phyloP scores from a whole-genome alignment of 2,329 filamentous ascomycete species.

The Fusarium sp. region DNA sequence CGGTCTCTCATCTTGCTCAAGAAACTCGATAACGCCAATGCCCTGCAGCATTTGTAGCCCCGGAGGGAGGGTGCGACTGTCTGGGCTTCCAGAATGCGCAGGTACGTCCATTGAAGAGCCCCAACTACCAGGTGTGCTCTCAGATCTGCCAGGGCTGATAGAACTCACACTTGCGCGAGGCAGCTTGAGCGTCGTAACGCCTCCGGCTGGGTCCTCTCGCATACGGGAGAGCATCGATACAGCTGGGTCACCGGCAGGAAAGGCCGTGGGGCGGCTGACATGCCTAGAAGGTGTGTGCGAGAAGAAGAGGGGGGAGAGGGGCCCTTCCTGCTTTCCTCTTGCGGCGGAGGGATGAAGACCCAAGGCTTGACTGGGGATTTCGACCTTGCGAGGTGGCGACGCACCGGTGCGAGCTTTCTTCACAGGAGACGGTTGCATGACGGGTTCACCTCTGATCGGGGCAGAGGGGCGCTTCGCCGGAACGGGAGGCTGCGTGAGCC shows the following conservation, averaged over 20 bases:
- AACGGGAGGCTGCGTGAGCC: constrained; percentile 30
- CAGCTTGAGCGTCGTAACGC: constrained; percentile 66
- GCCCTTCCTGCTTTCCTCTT: constrained; percentile 49
- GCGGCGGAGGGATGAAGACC: constrained; percentile 40
- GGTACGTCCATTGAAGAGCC: constrained; percentile 66
- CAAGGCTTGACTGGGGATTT: constrained; percentile 51
- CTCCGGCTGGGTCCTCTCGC: constrained; percentile 56
- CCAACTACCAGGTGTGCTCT: constrained; percentile 65
- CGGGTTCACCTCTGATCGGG: constrained; percentile 35
- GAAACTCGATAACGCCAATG: constrained; percentile 76
- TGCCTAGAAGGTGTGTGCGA: constrained; percentile 57
- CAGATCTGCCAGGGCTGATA: constrained; percentile 60
- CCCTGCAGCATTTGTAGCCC: constrained; percentile 69
- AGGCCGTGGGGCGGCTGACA: constrained; percentile 51
- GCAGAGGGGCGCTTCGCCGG: constrained; percentile 44
- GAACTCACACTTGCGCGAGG: constrained; percentile 65
- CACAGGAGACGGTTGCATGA: constrained; percentile 51
- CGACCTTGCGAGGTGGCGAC: constrained; percentile 58
- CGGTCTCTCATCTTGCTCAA: constrained; percentile 82
- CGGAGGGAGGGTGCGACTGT: constrained; percentile 59
- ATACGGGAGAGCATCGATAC: constrained; percentile 61
- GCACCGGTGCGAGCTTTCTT: constrained; percentile 64
- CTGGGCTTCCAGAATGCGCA: constrained; percentile 64
- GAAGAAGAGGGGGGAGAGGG: constrained; percentile 66
- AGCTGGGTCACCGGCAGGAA: constrained; percentile 56